Evolutionary conservation across 1,284 basidiomycete genomes (phyloP).

Genomic region (Tausonia pullulans): DNA sequence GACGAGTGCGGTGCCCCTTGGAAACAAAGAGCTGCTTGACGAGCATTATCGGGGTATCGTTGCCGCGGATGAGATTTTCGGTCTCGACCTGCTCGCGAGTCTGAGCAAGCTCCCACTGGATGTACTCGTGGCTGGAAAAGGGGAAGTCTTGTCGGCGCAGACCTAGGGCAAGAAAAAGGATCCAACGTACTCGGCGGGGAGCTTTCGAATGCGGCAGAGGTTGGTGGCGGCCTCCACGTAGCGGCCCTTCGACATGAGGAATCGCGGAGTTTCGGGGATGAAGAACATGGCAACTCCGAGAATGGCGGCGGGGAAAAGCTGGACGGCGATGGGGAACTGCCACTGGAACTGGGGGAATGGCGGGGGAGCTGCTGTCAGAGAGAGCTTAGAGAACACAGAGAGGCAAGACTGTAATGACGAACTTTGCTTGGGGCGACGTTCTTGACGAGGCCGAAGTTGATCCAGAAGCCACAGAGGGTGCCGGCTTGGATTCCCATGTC

Average conservation of each 20-base stretch:
- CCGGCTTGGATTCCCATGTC: slow-evolving; percentile 39
- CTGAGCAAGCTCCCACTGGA: slow-evolving; percentile 33
- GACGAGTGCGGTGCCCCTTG: slow-evolving; percentile 9
- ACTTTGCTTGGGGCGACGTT: neutral
- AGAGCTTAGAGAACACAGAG: neutral
- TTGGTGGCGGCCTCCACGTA: slow-evolving; percentile 35
- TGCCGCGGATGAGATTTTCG: slow-evolving; percentile 6
- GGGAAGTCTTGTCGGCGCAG: neutral
- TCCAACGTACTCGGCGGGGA: slow-evolving; percentile 26
- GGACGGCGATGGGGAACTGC: slow-evolving; percentile 43
- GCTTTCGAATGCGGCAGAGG: slow-evolving; percentile 36
- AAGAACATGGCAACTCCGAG: slow-evolving; percentile 39
- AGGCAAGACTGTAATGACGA: neutral
- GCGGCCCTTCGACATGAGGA: slow-evolving; percentile 40
- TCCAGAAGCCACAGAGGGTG: slow-evolving; percentile 22
- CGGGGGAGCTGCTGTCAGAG: neutral
- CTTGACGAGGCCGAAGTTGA: slow-evolving; percentile 8
- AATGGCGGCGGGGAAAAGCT: slow-evolving; percentile 43
- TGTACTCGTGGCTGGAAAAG: slow-evolving; percentile 25
- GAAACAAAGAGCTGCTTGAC: slow-evolving; percentile 15
- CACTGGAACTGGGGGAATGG: slow-evolving; percentile 29
- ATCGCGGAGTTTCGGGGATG: slow-evolving; percentile 43
- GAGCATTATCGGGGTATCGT: neutral
- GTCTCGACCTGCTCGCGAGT: slow-evolving; percentile 13
- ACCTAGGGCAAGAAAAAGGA: slow-evolving; percentile 18